These are phyloP conservation scores for Penicillium paxilli DNA, from an alignment of 495 filamentous ascomycete species.

Conservation along the genomic window DNA sequence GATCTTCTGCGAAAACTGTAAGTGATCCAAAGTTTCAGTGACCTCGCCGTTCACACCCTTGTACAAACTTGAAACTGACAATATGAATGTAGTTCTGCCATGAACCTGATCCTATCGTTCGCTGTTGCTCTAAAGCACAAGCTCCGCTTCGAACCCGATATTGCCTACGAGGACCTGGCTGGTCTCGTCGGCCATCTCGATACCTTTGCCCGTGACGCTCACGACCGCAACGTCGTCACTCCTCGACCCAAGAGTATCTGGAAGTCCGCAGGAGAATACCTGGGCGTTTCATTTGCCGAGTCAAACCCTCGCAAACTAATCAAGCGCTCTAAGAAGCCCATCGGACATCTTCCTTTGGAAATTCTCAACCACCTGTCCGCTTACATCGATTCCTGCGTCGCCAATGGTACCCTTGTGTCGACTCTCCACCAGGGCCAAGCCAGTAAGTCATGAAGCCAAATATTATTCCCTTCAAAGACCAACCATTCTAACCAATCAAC, in stretches of 20 bases:
- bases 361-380: constrained; percentile 70
- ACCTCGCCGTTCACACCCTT: too few relatives aligned
- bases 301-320: constrained; percentile 73
- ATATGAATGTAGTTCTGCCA: constrained; percentile 52
- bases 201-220: constrained; percentile 68
- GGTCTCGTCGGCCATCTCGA: constrained; percentile 41
- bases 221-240: constrained; percentile 45
- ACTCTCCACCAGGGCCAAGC: constrained; percentile 46
- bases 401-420: constrained; percentile 55
- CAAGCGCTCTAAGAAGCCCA: constrained; percentile 60
- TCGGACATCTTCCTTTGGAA: constrained; percentile 78
- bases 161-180: constrained; percentile 66
- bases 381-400: constrained; percentile 59
- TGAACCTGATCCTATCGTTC: constrained; percentile 82
- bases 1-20: constrained; percentile 73
- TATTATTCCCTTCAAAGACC: not conserved
- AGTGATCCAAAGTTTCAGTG: constrained; percentile 10
- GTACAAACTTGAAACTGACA: too few relatives aligned
- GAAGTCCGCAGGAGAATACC: constrained; percentile 65
- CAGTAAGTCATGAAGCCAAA: constrained; percentile 29
- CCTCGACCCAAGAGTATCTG: constrained; percentile 50
- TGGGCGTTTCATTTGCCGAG: constrained; percentile 68
- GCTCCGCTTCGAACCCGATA: constrained; percentile 85
- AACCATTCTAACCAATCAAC: not conserved
- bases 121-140: constrained; percentile 77